Evolutionary conservation across 371 early-diverging fungal species (phyloP).

Genomic region (Rhizopus microsporus): DNA sequence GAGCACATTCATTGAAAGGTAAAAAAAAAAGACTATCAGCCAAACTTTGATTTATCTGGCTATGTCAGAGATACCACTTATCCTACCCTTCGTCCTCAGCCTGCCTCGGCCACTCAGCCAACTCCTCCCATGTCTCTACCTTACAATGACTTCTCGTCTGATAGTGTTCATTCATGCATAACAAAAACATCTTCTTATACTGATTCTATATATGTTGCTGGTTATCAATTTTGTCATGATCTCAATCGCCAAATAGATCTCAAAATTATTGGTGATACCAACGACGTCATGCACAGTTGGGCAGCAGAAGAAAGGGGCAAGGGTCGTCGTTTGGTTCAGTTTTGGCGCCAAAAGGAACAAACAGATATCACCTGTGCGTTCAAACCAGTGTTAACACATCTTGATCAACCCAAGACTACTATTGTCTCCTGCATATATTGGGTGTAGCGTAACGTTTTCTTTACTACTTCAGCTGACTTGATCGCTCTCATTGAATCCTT

Average conservation of each 20-base stretch:
- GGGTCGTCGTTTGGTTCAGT: slow-evolving; percentile 71
- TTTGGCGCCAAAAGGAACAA: slow-evolving; percentile 64
- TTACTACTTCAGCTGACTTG: slow-evolving; percentile 76
- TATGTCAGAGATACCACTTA: no score
- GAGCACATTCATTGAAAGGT: neutral
- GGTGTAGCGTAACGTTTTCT: slow-evolving; percentile 69
- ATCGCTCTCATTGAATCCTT: slow-evolving; percentile 70
- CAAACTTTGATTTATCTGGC: no score
- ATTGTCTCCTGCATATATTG: slow-evolving; percentile 81
- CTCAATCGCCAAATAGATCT: slow-evolving; percentile 67
- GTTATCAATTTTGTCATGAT: slow-evolving; percentile 55
- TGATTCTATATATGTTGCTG: slow-evolving; percentile 22
- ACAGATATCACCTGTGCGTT: slow-evolving; percentile 68
- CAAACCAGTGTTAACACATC: slow-evolving; percentile 27
- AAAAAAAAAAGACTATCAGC: no score
- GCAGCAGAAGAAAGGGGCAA: slow-evolving; percentile 58
- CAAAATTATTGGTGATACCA: slow-evolving; percentile 59
- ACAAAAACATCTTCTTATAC: slow-evolving; percentile 11
- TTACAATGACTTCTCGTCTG: slow-evolving; percentile 1
- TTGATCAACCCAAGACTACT: slow-evolving; percentile 10
- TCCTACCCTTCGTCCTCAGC: no score
- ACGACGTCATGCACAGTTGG: slow-evolving; percentile 57
- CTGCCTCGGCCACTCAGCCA: no score
- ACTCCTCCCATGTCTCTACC: neutral
- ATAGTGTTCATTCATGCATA: neutral